Evolutionary conservation across 2,329 filamentous ascomycete genomes (phyloP).

Genomic region (Talaromyces sp.): DNA sequence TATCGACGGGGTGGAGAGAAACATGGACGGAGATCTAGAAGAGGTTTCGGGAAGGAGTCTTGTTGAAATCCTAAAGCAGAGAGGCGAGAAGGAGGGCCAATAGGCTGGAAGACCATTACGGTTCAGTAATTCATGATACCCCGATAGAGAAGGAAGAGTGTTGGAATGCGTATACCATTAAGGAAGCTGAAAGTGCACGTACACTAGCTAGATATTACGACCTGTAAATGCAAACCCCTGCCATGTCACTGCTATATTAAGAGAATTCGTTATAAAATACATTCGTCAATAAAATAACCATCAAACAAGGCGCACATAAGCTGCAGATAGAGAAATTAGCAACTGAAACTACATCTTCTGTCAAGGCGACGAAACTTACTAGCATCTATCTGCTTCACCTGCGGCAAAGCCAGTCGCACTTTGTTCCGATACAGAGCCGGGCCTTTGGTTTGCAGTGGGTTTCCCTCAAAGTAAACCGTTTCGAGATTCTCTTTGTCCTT

Average conservation of each 20-base stretch:
- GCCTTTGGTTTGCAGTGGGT: constrained; percentile 73
- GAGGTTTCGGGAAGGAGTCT: constrained; percentile 1
- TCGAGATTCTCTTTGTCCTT: constrained; percentile 72
- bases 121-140: neutral
- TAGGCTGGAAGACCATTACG: neutral
- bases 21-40: neutral
- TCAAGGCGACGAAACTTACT: constrained; percentile 55
- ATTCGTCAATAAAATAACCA: neutral
- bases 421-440: constrained; percentile 94
- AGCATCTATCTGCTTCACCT: constrained; percentile 90
- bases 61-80: constrained; percentile 1
- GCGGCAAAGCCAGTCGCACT: constrained; percentile 77
- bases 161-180: neutral
- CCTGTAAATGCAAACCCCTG: neutral
- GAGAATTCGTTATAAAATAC: neutral
- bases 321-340: constrained; percentile 14
- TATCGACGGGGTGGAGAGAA: neutral
- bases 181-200: too few species aligned
- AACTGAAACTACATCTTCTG: neutral
- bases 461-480: constrained; percentile 96
- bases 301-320: constrained; percentile 25
- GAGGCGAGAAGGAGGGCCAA: neutral
- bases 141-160: neutral
- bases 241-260: neutral
- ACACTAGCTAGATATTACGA: too few species aligned